Conservation (phyloP, 352 stramenopile species). For the Globisporangium uncinulatum region DNA sequence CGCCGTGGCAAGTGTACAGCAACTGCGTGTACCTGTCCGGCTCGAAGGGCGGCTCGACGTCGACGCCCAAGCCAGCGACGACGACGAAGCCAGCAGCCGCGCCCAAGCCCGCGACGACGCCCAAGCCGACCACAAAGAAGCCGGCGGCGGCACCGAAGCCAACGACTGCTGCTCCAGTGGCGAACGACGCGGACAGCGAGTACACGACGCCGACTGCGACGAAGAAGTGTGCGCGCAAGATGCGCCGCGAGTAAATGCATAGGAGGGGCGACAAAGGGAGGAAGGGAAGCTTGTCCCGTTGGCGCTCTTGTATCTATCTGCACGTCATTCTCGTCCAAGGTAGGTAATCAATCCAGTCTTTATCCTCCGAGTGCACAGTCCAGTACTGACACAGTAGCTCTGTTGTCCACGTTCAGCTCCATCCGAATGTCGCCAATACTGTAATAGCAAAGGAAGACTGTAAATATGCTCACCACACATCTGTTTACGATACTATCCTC, state of each 20-base stretch:
- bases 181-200: conserved; percentile 12
- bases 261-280: no score
- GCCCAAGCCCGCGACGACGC: background rate
- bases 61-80: conserved; percentile 7
- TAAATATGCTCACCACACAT: no score
- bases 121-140: conserved; percentile 5
- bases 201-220: conserved; percentile 8
- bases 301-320: background rate
- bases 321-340: background rate
- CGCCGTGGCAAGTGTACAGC: conserved; percentile 58
- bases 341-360: no score
- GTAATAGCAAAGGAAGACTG: no score
- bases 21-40: conserved; percentile 44
- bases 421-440: no score
- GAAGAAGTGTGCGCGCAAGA: conserved; percentile 10
- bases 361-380: no score
- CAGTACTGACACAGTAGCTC: no score
- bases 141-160: background rate
- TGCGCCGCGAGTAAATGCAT: conserved; percentile 6
- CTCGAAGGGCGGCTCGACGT: conserved; percentile 4
- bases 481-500: background rate
- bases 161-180: conserved; percentile 9
- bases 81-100: conserved; percentile 1
- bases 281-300: no score
- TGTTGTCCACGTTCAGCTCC: no score